phyloP scores from a whole-genome alignment of 2,329 filamentous ascomycete genomes.

The Pleurostoma richardsiae region DNA sequence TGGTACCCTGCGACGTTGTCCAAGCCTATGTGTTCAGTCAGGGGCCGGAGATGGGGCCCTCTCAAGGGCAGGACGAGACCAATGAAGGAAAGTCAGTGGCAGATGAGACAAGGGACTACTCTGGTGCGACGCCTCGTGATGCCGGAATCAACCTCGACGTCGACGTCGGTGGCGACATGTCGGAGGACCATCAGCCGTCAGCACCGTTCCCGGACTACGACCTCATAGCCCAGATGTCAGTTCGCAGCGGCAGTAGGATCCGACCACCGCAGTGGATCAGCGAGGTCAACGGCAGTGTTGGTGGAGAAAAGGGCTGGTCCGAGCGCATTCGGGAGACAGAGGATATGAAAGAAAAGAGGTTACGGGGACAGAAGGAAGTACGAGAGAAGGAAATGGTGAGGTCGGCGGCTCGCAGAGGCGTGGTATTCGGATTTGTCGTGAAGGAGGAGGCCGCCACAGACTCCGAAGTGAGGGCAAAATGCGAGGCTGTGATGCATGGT shows the following conservation, averaged over 20 bases:
- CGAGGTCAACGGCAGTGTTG: constrained; percentile 50
- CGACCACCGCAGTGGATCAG: constrained; percentile 31
- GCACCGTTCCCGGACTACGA: constrained; percentile 9
- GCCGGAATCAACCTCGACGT: constrained; percentile 5
- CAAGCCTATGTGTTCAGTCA: constrained; percentile 44
- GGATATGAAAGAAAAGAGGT: constrained; percentile 42
- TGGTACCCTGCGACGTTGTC: constrained; percentile 43
- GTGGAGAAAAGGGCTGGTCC: constrained; percentile 49
- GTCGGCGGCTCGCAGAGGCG: constrained; percentile 56
- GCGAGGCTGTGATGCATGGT: constrained; percentile 55
- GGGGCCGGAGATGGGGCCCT: constrained; percentile 7
- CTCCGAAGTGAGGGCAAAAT: constrained; percentile 32
- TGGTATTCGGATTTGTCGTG: constrained; percentile 45
- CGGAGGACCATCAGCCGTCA: neutral
- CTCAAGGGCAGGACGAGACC: neutral
- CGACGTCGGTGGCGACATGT: constrained; percentile 1
- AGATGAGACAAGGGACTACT: too few relatives aligned
- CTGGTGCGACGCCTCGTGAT: neutral
- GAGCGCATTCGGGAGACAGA: constrained; percentile 47
- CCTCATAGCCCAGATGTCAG: constrained; percentile 22
- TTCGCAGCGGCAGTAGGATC: constrained; percentile 29
- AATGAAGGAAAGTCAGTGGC: neutral
- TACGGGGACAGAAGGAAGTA: constrained; percentile 36
- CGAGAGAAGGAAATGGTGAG: constrained; percentile 53
- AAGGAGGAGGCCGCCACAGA: constrained; percentile 1